phyloP scores from a whole-genome alignment of 495 filamentous ascomycete genomes.

The Xylaria acuta region DNA sequence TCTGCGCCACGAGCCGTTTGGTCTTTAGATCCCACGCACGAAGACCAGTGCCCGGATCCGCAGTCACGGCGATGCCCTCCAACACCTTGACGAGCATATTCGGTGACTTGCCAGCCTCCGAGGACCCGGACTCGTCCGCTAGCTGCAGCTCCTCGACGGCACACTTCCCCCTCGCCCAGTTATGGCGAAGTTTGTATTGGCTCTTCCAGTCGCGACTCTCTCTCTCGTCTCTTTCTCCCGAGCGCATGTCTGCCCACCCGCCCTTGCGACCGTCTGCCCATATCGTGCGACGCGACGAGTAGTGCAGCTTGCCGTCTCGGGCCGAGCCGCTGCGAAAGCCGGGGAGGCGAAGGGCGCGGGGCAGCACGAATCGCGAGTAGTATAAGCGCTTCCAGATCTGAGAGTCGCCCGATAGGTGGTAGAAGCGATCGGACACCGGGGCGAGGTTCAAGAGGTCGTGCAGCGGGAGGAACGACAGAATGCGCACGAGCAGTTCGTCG shows the following conservation, averaged over 20 bases:
- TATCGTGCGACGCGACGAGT: slow-evolving; percentile 74
- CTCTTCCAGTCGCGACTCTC: slow-evolving; percentile 74
- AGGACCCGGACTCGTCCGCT: slow-evolving; percentile 35
- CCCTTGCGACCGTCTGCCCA: slow-evolving; percentile 74
- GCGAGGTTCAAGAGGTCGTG: slow-evolving; percentile 72
- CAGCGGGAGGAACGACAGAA: slow-evolving; percentile 77
- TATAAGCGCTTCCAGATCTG: slow-evolving; percentile 93
- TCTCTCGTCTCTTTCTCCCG: slow-evolving; percentile 56
- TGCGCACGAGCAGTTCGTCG: slow-evolving; percentile 86
- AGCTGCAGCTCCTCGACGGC: slow-evolving; percentile 78
- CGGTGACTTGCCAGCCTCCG: slow-evolving; percentile 25
- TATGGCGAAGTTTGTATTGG: slow-evolving; percentile 88
- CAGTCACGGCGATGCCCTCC: slow-evolving; percentile 78
- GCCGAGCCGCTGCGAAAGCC: slow-evolving; percentile 60
- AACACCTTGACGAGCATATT: slow-evolving; percentile 71
- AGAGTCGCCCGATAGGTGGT: slow-evolving; percentile 76
- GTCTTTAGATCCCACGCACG: slow-evolving; percentile 78
- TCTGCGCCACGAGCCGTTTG: slow-evolving; percentile 60
- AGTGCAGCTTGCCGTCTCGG: slow-evolving; percentile 57
- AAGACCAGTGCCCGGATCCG: slow-evolving; percentile 71
- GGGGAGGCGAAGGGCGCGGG: slow-evolving; percentile 78
- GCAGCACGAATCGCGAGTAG: slow-evolving; percentile 87
- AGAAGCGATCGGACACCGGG: slow-evolving; percentile 80
- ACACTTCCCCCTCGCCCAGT: slow-evolving; percentile 88
- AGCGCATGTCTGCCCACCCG: slow-evolving; percentile 52